Evolutionary conservation across 805 yeast species (phyloP).

Genomic region (Monosporozyma siamensis): DNA sequence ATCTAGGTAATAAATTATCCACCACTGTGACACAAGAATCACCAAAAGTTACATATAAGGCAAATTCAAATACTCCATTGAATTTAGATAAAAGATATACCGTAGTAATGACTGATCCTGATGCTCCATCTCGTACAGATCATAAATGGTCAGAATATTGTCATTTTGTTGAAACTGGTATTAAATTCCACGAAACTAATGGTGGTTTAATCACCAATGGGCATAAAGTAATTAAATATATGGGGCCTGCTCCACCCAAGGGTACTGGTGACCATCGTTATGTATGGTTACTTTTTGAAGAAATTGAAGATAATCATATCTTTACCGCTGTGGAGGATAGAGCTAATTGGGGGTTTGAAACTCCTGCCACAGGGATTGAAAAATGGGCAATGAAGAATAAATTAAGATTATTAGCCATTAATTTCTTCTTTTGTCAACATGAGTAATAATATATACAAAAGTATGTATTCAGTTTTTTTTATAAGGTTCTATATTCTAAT

Average conservation of each 20-base stretch:
- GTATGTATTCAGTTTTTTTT: too few species aligned
- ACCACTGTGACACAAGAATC: slow-evolving; percentile 54
- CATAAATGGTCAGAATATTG: slow-evolving; percentile 83
- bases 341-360: slow-evolving; percentile 70
- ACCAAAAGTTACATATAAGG: slow-evolving; percentile 62
- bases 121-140: slow-evolving; percentile 79
- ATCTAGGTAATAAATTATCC: slow-evolving; percentile 65
- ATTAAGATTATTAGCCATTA: slow-evolving; percentile 60
- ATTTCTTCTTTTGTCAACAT: slow-evolving; percentile 78
- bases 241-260: slow-evolving; percentile 87
- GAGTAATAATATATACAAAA: slow-evolving; percentile 9
- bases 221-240: slow-evolving; percentile 43
- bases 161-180: slow-evolving; percentile 58
- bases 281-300: slow-evolving; percentile 67
- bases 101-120: slow-evolving; percentile 82
- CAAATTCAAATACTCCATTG: slow-evolving; percentile 33
- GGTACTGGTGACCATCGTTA: slow-evolving; percentile 84
- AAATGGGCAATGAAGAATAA: slow-evolving; percentile 61
- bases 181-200: slow-evolving; percentile 11
- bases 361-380: slow-evolving; percentile 66
- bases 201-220: slow-evolving; percentile 25
- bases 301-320: slow-evolving; percentile 30
- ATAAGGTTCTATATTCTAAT: not conserved
- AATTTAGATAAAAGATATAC: slow-evolving; percentile 37
- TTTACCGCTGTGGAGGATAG: slow-evolving; percentile 22